Conservation (phyloP, 257 asterid species). For the Echium plantagineum region DNA sequence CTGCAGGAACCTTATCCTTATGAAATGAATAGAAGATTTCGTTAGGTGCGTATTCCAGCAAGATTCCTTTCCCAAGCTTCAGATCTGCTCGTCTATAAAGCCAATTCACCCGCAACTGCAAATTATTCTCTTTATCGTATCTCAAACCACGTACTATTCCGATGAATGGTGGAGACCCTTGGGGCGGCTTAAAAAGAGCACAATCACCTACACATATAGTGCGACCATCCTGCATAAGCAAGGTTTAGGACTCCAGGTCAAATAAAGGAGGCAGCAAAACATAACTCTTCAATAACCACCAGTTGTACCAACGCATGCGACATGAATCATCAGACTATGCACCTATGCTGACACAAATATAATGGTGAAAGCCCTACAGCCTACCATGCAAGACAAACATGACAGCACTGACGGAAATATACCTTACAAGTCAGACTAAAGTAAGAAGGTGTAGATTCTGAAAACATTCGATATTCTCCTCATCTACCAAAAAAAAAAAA, state of each 20-base stretch:
- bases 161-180: conserved; percentile 61
- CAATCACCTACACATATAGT: conserved; percentile 49
- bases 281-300: neutral
- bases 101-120: conserved; percentile 55
- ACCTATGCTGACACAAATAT: no score
- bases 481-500: no score
- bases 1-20: conserved; percentile 70
- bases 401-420: no score
- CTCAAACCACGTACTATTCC: conserved; percentile 55
- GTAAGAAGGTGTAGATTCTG: no score
- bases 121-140: conserved; percentile 24
- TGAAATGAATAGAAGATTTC: conserved; percentile 82
- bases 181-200: conserved; percentile 66
- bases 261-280: neutral
- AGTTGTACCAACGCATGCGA: neutral
- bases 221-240: conserved; percentile 57
- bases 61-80: conserved; percentile 45
- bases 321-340: no score
- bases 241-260: neutral
- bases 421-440: no score
- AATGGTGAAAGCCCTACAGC: no score
- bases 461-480: no score
- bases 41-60: conserved; percentile 65
- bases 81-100: conserved; percentile 73
- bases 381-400: no score